Evolutionary conservation across 345 rosid genomes (phyloP).

Genomic region (Barbarea vulgaris): DNA sequence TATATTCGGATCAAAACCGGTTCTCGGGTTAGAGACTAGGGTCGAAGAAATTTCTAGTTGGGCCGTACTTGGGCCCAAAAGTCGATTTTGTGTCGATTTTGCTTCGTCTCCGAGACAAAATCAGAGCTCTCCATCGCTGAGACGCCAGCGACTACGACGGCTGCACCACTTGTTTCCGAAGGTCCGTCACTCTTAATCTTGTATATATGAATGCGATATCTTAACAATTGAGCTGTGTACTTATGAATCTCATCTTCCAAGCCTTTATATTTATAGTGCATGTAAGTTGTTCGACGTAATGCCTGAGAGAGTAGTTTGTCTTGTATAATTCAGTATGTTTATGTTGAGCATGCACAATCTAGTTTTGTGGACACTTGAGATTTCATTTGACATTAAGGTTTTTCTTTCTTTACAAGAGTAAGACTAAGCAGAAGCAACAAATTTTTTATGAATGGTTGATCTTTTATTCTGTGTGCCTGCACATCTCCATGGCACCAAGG

Average conservation of each 20-base stretch:
- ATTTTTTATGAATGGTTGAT: background rate
- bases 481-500: constrained; percentile 59
- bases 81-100: background rate
- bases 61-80: background rate
- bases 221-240: background rate
- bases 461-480: background rate
- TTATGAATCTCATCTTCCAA: background rate
- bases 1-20: background rate
- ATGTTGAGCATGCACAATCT: background rate
- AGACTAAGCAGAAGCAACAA: background rate
- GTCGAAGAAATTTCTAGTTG: background rate
- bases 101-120: background rate
- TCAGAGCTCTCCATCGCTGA: background rate
- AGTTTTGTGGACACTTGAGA: background rate
- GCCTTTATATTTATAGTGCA: background rate
- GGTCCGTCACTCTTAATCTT: background rate
- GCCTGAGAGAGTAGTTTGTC: background rate
- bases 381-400: background rate
- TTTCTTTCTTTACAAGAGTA: background rate
- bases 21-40: background rate
- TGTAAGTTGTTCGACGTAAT: constrained; percentile 5
- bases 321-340: background rate
- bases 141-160: background rate
- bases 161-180: background rate
- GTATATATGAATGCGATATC: background rate